These are phyloP conservation scores for Kluyveromyces siamensis DNA, from an alignment of 805 yeast species.

Conservation along the genomic window DNA sequence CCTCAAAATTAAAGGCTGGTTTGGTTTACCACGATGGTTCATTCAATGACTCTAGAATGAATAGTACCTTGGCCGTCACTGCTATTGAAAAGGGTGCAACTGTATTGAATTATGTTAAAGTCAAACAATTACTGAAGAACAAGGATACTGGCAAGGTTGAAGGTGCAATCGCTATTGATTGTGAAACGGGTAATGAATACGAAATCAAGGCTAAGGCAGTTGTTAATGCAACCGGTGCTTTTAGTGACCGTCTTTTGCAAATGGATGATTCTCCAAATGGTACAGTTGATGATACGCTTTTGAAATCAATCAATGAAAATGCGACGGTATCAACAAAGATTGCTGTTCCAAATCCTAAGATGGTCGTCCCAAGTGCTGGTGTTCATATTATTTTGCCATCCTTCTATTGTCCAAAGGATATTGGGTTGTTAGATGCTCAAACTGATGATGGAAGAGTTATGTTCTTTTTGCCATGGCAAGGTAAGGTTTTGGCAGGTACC, in stretches of 20 bases:
- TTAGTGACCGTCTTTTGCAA: conserved; percentile 72
- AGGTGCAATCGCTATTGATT: conserved; percentile 72
- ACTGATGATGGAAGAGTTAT: conserved; percentile 94
- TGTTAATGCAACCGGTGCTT: conserved; percentile 93
- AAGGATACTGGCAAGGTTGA: conserved; percentile 44
- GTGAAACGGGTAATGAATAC: conserved; percentile 55
- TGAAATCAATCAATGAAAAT: conserved; percentile 16
- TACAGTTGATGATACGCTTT: conserved; percentile 43
- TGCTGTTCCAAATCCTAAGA: conserved; percentile 41
- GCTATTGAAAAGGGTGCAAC: conserved; percentile 87
- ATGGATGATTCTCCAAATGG: conserved; percentile 73
- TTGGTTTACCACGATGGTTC: conserved; percentile 93
- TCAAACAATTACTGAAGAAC: conserved; percentile 64
- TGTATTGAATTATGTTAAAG: conserved; percentile 78
- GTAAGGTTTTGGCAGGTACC: conserved; percentile 92
- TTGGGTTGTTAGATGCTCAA: conserved; percentile 86
- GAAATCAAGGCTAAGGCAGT: conserved; percentile 61
- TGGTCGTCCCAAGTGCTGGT: conserved; percentile 94
- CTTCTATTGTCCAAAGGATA: conserved; percentile 76
- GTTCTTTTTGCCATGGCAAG: conserved; percentile 98
- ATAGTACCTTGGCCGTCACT: conserved; percentile 74
- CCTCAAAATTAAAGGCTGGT: conserved; percentile 72
- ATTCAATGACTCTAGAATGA: conserved; percentile 88
- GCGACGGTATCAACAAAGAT: conserved; percentile 23
- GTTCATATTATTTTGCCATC: conserved; percentile 90